Evolutionary conservation across 108 stramenopile genomes (phyloP), one percentile per base, ranked within the genome.

Genomic region (Skeletonema grethae): DNA sequence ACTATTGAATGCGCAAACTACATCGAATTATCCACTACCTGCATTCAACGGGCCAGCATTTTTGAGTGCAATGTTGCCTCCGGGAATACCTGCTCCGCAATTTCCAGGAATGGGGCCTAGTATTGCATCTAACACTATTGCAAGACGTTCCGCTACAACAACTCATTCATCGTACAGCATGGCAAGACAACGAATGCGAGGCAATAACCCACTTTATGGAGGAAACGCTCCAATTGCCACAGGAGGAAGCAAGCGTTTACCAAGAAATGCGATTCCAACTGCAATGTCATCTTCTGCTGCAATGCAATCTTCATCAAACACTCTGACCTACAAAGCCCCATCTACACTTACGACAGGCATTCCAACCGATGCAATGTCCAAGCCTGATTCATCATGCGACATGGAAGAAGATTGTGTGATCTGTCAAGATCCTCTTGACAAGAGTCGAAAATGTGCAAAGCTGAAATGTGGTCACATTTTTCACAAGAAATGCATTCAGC

Each of bases 401-500:
- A 32, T 57, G 67, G 48, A 55, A 8, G 67, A 68, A 36, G 48
- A 68, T 7, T 68, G 67, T 38, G 50, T 55, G 15, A 57, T 68
- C 55, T 68, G 67, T 16, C 12, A 32, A 5, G 50, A 57, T 18
- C 8, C 18, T 18, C 46, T 61, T 1, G 3, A 29, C 8, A 25
- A 55, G 71, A 55, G 15, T 1, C 25, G 18, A 2, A 65, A 16
- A 67, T 70, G 61, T 56, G 79, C 69, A 68, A 16, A 29, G 35
- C 5, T 56, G 12, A 72, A 46, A 53, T 84, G 79, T 56, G n/a
- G 38, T 2, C 83, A 80, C 39, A 15, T 61, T 22, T 80, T 80
- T 60, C 79, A 84, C 53, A 10, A 59, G 12, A 32, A 78, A 5
- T 84, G 79, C 58, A 75, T 84, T 36, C 45, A 74, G 20, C 31